Conservation (phyloP, 371 early-diverging fungal species). For the Batrachochytrium dendrobatidis region DNA sequence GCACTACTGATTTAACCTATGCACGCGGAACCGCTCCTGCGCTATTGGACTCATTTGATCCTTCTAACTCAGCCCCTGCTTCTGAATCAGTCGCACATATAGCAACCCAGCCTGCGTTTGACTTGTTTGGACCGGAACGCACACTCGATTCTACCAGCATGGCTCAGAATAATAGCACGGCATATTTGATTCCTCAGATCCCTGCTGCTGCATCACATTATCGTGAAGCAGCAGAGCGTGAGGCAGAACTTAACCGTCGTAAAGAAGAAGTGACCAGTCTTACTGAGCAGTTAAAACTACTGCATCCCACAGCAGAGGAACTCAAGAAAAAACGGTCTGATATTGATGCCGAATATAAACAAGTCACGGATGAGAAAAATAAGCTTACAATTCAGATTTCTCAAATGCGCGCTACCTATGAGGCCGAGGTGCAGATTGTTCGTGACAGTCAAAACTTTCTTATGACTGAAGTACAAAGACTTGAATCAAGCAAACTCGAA, state of each 20-base stretch:
- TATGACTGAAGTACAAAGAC: neutral
- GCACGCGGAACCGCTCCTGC: neutral
- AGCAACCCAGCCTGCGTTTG: conserved; percentile 3
- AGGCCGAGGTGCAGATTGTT: conserved; percentile 25
- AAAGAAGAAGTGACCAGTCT: conserved; percentile 11
- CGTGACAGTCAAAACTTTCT: neutral
- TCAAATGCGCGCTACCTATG: conserved; percentile 29
- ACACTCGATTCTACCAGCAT: too few relatives aligned
- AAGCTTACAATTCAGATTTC: conserved; percentile 30
- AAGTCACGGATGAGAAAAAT: conserved; percentile 26
- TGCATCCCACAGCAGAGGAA: conserved; percentile 29
- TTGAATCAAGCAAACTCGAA: neutral
- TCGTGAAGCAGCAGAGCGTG: conserved; percentile 8
- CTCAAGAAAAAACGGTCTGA: conserved; percentile 21
- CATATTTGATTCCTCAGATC: conserved; percentile 6
- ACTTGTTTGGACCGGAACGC: conserved; percentile 9
- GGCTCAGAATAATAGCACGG: too few relatives aligned
- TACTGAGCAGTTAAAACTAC: conserved; percentile 16
- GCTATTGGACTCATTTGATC: neutral
- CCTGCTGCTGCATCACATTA: conserved; percentile 4
- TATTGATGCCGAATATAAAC: conserved; percentile 29
- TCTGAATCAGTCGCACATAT: too few relatives aligned
- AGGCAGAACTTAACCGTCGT: conserved; percentile 11
- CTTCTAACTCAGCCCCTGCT: neutral
- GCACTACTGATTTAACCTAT: conserved; percentile 1